Conservation (phyloP, 1,284 basidiomycete species). For the Marasmius tenuissimus region DNA sequence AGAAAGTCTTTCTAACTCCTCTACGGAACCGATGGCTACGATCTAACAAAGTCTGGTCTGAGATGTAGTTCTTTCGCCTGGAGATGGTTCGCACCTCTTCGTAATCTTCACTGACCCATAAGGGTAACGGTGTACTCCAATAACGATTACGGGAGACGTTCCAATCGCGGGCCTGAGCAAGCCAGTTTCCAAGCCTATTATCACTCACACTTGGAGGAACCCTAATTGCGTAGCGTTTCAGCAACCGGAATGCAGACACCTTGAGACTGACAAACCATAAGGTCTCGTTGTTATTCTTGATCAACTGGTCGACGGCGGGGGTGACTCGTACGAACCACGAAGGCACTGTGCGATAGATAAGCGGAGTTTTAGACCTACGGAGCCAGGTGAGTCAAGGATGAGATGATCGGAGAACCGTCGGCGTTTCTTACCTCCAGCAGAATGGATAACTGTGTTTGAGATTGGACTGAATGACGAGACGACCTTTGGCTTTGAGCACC, state of each 20-base stretch:
- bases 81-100: conserved; percentile 68
- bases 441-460: conserved; percentile 94
- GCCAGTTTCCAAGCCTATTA: conserved; percentile 95
- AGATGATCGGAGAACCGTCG: neutral
- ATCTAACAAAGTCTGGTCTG: conserved; percentile 47
- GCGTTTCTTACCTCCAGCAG: conserved; percentile 84
- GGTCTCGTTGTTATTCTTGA: conserved; percentile 89
- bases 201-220: conserved; percentile 92
- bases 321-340: conserved; percentile 96
- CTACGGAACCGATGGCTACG: conserved; percentile 86
- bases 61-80: conserved; percentile 4
- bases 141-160: conserved; percentile 99
- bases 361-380: conserved; percentile 85
- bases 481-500: conserved; percentile 83
- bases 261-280: conserved; percentile 63
- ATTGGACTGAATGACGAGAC: conserved; percentile 87
- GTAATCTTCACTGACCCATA: conserved; percentile 94
- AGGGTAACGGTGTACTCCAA: conserved; percentile 97
- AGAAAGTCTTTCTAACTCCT: conserved; percentile 86
- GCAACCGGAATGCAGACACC: neutral
- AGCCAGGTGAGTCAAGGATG: conserved; percentile 4
- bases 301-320: conserved; percentile 82
- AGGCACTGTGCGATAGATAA: conserved; percentile 96
- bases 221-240: conserved; percentile 41
- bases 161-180: conserved; percentile 98